Conservation (phyloP, 2,329 filamentous ascomycete species). For the Ceratocystis variospora region DNA sequence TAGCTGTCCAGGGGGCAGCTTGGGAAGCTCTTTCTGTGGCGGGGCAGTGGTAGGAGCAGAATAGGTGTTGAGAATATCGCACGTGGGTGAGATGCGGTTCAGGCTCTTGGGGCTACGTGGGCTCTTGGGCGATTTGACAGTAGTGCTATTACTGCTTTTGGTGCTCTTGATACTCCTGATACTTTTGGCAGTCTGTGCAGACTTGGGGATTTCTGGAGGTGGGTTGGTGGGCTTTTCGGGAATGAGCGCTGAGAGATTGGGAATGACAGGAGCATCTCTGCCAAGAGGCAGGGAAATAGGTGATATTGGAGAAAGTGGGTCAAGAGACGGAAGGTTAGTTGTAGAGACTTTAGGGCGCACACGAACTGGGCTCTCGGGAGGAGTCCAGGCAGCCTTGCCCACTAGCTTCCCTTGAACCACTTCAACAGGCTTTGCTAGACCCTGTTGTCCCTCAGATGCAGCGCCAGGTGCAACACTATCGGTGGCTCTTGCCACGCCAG, state of each 20-base stretch:
- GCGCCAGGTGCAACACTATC: background rate
- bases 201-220: constrained; percentile 2
- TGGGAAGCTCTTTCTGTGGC: constrained; percentile 3
- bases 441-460: background rate
- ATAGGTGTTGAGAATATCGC: background rate
- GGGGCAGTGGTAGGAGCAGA: background rate
- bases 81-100: background rate
- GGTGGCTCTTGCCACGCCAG: background rate
- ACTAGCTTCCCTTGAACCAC: background rate
- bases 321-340: background rate
- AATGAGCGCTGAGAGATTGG: background rate
- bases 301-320: background rate
- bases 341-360: background rate
- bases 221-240: background rate
- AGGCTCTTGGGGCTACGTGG: background rate
- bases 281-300: background rate
- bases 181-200: background rate
- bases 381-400: background rate
- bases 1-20: background rate
- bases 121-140: background rate
- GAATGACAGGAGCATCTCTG: background rate
- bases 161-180: background rate
- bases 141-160: background rate
- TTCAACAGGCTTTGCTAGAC: background rate
- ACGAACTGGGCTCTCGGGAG: background rate